These are phyloP conservation scores for Gracilaria caudata DNA, from an alignment of 23 red algal genomes.

Conservation along the genomic window DNA sequence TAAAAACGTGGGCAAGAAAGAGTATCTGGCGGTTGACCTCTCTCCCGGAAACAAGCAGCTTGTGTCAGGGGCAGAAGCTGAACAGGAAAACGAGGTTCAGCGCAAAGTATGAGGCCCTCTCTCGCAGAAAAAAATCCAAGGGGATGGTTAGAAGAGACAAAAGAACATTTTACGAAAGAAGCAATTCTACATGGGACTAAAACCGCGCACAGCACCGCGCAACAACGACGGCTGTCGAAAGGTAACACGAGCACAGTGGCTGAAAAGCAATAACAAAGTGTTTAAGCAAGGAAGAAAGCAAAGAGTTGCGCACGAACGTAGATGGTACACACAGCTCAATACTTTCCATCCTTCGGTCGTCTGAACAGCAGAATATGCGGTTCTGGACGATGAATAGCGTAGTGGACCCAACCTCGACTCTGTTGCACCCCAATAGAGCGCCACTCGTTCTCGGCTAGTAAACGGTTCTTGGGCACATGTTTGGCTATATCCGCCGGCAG, in stretches of 20 bases:
- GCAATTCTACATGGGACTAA: not conserved
- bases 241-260: not conserved
- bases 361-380: constrained; percentile 98
- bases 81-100: not conserved
- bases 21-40: constrained; percentile 36
- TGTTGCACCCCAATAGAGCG: constrained; percentile 97
- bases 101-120: not conserved
- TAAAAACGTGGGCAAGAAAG: constrained; percentile 15
- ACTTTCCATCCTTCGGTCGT: constrained; percentile 82
- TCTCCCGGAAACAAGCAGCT: constrained; percentile 29
- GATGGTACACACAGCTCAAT: constrained; percentile 15
- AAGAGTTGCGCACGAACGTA: not conserved
- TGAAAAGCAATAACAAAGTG: not conserved
- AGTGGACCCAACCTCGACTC: constrained; percentile 98
- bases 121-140: not conserved
- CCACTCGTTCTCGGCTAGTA: constrained; percentile 95
- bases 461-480: constrained; percentile 84
- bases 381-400: constrained; percentile 98
- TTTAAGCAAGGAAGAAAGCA: not conserved
- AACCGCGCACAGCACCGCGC: not conserved
- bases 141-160: not conserved
- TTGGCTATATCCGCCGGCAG: constrained; percentile 93
- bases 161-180: constrained; percentile 11
- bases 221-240: not conserved
- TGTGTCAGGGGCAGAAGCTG: not conserved